Conservation (phyloP, 139 green algal genomes). For the Raphidocelis subcapitata region DNA sequence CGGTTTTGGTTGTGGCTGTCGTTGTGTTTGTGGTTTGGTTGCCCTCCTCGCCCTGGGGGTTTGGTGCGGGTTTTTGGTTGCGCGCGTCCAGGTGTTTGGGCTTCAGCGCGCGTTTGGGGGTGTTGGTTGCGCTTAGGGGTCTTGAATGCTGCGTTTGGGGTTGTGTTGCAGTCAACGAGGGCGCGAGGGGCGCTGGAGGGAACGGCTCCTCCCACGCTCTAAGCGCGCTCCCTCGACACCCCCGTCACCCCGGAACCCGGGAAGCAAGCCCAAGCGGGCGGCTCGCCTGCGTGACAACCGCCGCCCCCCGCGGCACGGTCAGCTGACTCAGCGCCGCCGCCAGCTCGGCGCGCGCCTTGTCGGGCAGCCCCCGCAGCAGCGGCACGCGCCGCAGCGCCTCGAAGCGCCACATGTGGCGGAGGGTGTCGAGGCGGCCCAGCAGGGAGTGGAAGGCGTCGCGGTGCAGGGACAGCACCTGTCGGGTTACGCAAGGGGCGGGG, state of each 20-base stretch:
- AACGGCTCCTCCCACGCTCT: no score
- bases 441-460: conserved; percentile 67
- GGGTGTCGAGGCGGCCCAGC: conserved; percentile 65
- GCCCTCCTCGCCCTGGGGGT: no score
- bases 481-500: neutral
- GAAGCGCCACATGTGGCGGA: conserved; percentile 84
- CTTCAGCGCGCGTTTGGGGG: no score
- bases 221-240: no score
- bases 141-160: no score
- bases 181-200: no score
- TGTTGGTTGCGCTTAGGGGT: no score
- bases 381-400: conserved; percentile 70
- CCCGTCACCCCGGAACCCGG: no score
- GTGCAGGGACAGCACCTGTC: conserved; percentile 59
- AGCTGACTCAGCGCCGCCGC: conserved; percentile 36
- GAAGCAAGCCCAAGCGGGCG: no score
- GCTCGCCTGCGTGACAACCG: conserved; percentile 44
- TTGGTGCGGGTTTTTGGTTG: no score
- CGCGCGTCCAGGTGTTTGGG: no score
- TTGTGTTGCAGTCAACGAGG: no score
- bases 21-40: neutral
- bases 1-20: neutral
- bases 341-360: conserved; percentile 27
- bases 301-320: conserved; percentile 26
- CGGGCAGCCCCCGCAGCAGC: conserved; percentile 39